A percentile compares a stretch with the other conserved stretches of the same genome.
Conservation (phyloP, 208 protist genomes). For the Crithidia sp. region DNA sequence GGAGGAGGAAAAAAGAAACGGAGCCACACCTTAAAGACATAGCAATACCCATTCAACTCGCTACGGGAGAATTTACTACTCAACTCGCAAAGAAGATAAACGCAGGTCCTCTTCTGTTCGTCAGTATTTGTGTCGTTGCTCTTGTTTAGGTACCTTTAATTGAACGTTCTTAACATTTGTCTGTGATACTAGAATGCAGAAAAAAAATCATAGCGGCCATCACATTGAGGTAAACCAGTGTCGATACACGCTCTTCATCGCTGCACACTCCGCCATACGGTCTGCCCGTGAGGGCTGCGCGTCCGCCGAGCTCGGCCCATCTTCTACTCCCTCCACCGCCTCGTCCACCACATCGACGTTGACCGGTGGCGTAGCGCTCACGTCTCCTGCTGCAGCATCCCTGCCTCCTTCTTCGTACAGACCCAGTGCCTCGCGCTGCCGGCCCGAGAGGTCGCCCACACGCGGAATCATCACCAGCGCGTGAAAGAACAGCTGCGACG, state of each 20-base stretch:
- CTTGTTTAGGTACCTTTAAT: background rate
- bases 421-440: conserved; percentile 54
- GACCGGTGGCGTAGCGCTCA: background rate
- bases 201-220: background rate
- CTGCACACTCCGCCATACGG: conserved; percentile 36
- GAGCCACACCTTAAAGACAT: no score
- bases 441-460: conserved; percentile 55
- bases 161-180: no score
- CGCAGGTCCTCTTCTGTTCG: no score
- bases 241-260: conserved; percentile 53
- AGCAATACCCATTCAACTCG: no score
- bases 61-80: no score
- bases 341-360: background rate
- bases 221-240: conserved; percentile 67
- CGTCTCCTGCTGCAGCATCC: background rate
- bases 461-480: conserved; percentile 75
- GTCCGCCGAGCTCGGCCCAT: background rate
- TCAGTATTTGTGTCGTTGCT: background rate
- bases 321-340: background rate
- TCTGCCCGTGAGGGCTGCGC: conserved; percentile 8
- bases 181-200: background rate
- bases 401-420: conserved; percentile 38
- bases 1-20: no score
- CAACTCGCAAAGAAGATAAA: no score
- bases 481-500: conserved; percentile 49